A percentile compares a stretch with the other conserved stretches of the same genome.
Evolutionary conservation across 2,329 filamentous ascomycete species (phyloP).

Genomic region (Polytolypa hystricis): DNA sequence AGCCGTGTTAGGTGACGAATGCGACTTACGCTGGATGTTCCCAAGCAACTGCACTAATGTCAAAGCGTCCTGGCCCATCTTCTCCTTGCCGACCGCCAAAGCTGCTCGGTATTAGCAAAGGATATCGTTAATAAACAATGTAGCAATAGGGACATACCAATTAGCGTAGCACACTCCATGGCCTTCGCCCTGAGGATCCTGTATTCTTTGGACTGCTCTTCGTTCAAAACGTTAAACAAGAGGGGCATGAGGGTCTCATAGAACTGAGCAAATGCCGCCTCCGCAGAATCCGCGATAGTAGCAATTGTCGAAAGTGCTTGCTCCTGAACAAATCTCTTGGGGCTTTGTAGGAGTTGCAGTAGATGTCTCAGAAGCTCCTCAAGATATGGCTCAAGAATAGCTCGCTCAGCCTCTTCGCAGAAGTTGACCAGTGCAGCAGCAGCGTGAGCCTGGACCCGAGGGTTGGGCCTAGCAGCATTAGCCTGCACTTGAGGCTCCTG

Average conservation of each 20-base stretch:
- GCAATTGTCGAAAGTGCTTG: constrained; percentile 96
- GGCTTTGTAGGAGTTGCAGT: constrained; percentile 76
- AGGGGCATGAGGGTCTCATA: constrained; percentile 94
- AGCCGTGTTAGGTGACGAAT: too few species aligned
- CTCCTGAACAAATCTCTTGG: constrained; percentile 94
- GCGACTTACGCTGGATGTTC: constrained; percentile 76
- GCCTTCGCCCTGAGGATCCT: constrained; percentile 86
- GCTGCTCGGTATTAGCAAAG: constrained; percentile 25
- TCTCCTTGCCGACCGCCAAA: constrained; percentile 84
- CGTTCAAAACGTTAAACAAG: constrained; percentile 75
- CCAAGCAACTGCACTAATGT: constrained; percentile 79
- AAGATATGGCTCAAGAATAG: constrained; percentile 81
- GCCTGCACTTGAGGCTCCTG: constrained; percentile 90
- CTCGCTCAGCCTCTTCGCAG: constrained; percentile 94
- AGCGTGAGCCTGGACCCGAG: constrained; percentile 93
- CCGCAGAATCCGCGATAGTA: constrained; percentile 95
- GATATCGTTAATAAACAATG: not conserved
- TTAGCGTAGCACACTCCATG: constrained; percentile 97
- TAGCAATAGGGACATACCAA: constrained; percentile 37
- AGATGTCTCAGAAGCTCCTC: constrained; percentile 76
- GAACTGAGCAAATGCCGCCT: constrained; percentile 88
- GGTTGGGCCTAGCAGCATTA: constrained; percentile 85
- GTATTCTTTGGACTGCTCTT: constrained; percentile 89
- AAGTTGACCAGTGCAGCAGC: constrained; percentile 98
- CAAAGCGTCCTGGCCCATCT: constrained; percentile 78